These are phyloP conservation scores for Setomelanomma holmii DNA, from an alignment of 2,329 filamentous ascomycete species.

Conservation along the genomic window DNA sequence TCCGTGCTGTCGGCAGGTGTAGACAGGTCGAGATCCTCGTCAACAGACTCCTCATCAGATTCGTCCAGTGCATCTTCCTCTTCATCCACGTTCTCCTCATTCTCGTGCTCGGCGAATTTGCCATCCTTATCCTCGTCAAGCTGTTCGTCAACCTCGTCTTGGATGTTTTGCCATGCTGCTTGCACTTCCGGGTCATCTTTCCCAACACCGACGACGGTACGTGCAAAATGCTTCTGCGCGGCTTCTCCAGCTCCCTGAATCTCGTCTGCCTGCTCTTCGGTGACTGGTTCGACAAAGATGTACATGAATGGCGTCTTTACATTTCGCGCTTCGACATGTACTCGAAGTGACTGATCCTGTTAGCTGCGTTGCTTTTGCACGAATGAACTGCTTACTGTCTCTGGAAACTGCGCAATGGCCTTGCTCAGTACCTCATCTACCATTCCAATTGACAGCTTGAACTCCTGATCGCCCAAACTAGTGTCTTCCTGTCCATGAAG, in stretches of 20 bases:
- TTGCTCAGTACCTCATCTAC: conserved; percentile 81
- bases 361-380: conserved; percentile 3
- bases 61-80: conserved; percentile 1
- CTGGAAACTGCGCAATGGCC: conserved; percentile 77
- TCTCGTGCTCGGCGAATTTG: conserved; percentile 22
- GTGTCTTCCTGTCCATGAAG: conserved; percentile 79
- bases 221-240: conserved; percentile 73
- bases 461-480: conserved; percentile 80
- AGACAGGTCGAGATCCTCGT: too few relatives aligned
- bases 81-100: conserved; percentile 15
- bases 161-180: conserved; percentile 40
- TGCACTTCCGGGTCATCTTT: conserved; percentile 38
- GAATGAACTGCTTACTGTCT: conserved; percentile 54
- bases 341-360: conserved; percentile 66
- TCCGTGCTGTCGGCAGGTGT: too few relatives aligned
- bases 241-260: conserved; percentile 75
- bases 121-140: conserved; percentile 31
- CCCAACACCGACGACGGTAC: conserved; percentile 59
- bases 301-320: conserved; percentile 74
- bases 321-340: conserved; percentile 81
- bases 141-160: conserved; percentile 43
- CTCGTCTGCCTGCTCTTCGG: conserved; percentile 70
- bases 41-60: too few relatives aligned
- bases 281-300: conserved; percentile 86
- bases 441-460: conserved; percentile 78